phyloP scores from a whole-genome alignment of 768 basidiomycete species.

The Phlebiopsis flavidoalba region DNA sequence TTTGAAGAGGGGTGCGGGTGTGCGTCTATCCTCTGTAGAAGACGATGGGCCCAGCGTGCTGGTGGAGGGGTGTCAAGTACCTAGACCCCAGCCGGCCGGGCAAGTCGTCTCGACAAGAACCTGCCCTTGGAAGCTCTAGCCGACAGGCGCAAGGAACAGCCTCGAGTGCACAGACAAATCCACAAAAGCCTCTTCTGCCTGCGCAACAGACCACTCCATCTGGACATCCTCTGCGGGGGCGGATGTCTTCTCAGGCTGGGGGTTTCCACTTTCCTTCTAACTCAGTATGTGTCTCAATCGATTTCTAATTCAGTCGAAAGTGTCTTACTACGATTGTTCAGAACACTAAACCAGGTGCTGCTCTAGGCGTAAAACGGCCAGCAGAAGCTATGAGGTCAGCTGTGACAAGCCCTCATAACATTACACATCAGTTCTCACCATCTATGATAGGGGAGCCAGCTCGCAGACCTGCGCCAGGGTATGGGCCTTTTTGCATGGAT shows the following conservation, averaged over 20 bases:
- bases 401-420: neutral
- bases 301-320: neutral
- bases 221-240: neutral
- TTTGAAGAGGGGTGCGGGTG: constrained; percentile 32
- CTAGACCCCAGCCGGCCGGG: neutral
- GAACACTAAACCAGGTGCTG: neutral
- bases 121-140: neutral
- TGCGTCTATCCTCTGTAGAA: neutral
- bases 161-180: neutral
- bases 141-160: neutral
- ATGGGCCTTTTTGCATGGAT: constrained; percentile 13
- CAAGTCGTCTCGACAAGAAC: neutral
- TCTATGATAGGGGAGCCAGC: neutral
- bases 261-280: constrained; percentile 13
- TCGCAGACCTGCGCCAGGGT: constrained; percentile 10
- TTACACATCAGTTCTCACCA: neutral
- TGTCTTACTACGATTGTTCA: neutral
- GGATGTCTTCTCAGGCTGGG: neutral
- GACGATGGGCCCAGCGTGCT: constrained; percentile 4
- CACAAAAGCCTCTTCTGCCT: neutral
- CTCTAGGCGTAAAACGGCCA: constrained; percentile 7
- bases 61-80: neutral
- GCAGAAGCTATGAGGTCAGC: constrained; percentile 13
- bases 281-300: neutral
- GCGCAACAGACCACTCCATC: neutral